A percentile compares a stretch with the other conserved stretches of the same genome.
Evolutionary conservation across 129 eudicot species (phyloP).

Genomic region (Solidago caesia): DNA sequence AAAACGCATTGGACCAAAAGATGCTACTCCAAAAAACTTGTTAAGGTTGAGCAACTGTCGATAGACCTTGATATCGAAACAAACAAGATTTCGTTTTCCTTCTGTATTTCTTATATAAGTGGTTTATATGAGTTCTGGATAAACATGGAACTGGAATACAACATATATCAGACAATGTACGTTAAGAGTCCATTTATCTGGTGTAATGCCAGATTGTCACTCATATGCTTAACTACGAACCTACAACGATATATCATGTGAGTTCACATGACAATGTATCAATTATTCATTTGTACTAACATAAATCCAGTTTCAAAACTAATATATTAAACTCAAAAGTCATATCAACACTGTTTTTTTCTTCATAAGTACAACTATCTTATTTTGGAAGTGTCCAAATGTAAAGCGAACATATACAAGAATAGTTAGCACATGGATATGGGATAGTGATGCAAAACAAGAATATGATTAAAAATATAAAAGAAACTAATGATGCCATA

Average conservation of each 20-base stretch:
- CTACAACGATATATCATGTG: conserved; percentile 30
- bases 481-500: no score
- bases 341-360: not conserved
- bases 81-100: not conserved
- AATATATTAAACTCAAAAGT: conserved; percentile 2
- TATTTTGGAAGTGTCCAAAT: not conserved
- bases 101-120: no score
- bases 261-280: conserved; percentile 13
- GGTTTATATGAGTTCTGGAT: no score
- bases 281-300: not conserved
- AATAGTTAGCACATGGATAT: no score
- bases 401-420: no score
- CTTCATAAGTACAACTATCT: not conserved
- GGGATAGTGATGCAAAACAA: no score
- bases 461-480: no score
- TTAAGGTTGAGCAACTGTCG: not conserved
- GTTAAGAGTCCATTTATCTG: not conserved
- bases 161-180: not conserved
- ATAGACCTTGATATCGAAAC: not conserved
- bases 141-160: not conserved
- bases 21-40: not conserved
- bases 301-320: not conserved
- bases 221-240: conserved; percentile 3
- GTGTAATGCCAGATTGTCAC: conserved; percentile 9
- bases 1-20: not conserved